Evolutionary conservation across 768 basidiomycete species (phyloP), one percentile per base, ranked within the genome.

Genomic region (Macrocybe gigantea): DNA sequence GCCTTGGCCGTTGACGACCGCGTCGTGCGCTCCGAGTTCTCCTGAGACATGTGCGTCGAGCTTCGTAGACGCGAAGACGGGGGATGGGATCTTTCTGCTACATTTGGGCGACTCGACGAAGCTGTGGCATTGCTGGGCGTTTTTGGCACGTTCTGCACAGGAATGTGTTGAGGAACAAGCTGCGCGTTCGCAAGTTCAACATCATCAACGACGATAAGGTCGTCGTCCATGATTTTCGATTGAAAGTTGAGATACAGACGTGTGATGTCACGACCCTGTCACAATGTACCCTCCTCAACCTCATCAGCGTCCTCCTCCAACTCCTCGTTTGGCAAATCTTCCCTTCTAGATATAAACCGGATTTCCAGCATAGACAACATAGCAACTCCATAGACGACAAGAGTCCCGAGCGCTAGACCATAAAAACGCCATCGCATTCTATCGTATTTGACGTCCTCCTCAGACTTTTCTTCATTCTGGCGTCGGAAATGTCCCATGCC

Each of bases 151-250:
- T 22, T 22, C 22, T 1, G 22, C 22, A 22, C 4, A 22, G 22
- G 22, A 22, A 22, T 2, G 22, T 22, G 22, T 62, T 1, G 74
- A 75, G 5, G 73, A 59, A 9, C 62, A 68, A 33, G 62, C 64
- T 52, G 59, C 65, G 53, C 52, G 53, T 60, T 59, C 58, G 55
- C 47, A 32, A 69, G 60, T 41, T 80, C 80, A 47, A 75, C 59
- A 59, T 82, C 80, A 56, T 82, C 80, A 30, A 82, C 72, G 47
- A 82, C 72, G 53, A 82, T 81, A 50, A 81, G 69, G 60, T 82
- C 80, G 50, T 82, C 78, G 53, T 82, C 79, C 74, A 75, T 79
- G 48, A 38, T 60, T 7, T 48, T 47, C 40, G 22, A 22, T 22
- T 22, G 22, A 22, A 22, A 22, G 22, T 22, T 22, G 22, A 41